phyloP scores from a whole-genome alignment of 1,139 yeast species.

The Scheffersomyces illinoinensis region DNA sequence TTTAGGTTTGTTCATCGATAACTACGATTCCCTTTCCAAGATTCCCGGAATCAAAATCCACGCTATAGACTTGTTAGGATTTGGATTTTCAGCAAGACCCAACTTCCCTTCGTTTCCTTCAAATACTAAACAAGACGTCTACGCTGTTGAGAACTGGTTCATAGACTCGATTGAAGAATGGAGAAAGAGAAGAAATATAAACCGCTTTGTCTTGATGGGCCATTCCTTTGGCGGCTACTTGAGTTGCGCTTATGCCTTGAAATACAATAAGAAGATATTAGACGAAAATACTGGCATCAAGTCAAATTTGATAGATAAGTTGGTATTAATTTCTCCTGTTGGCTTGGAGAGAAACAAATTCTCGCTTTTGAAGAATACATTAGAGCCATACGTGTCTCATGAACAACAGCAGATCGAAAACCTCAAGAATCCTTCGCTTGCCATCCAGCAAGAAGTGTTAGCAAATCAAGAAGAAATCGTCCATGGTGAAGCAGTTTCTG shows the following conservation, averaged over 20 bases:
- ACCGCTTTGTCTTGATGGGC: constrained; percentile 72
- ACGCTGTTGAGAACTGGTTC: constrained; percentile 70
- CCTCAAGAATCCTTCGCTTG: constrained; percentile 9
- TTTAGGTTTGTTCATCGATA: constrained; percentile 44
- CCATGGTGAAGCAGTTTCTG: constrained; percentile 1
- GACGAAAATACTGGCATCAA: constrained; percentile 12
- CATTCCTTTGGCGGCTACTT: constrained; percentile 95
- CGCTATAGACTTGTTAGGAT: constrained; percentile 47
- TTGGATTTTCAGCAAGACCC: constrained; percentile 47
- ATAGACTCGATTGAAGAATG: constrained; percentile 82
- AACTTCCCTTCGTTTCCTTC: constrained; percentile 34
- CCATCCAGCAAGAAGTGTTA: neutral
- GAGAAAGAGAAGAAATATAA: constrained; percentile 60
- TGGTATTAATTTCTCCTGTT: constrained; percentile 47
- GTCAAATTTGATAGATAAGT: constrained; percentile 33
- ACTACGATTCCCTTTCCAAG: constrained; percentile 38
- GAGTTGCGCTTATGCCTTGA: constrained; percentile 73
- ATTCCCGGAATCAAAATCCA: constrained; percentile 47
- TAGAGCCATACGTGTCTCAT: constrained; percentile 13
- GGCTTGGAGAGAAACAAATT: constrained; percentile 42
- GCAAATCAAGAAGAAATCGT: constrained; percentile 6
- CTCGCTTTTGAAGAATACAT: constrained; percentile 27
- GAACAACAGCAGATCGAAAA: constrained; percentile 15
- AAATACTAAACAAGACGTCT: constrained; percentile 28
- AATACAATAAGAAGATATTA: constrained; percentile 42